phyloP scores from a whole-genome alignment of 2,329 filamentous ascomycete species.

The Chaetothyriales sp. region DNA sequence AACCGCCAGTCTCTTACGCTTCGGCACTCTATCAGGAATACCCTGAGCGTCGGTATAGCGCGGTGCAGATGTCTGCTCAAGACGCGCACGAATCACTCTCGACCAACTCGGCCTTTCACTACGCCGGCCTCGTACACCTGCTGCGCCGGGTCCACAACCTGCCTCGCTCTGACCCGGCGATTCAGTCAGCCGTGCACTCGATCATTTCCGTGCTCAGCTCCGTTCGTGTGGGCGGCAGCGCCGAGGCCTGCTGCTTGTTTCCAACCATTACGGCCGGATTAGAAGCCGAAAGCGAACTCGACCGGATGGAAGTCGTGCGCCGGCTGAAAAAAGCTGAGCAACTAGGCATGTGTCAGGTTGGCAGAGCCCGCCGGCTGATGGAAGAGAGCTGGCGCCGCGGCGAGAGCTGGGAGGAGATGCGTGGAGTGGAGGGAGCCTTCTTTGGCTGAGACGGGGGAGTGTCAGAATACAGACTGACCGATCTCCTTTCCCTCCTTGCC shows the following conservation, averaged over 20 bases:
- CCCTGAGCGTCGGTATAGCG: slow-evolving; percentile 19
- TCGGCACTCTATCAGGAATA: background rate
- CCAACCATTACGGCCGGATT: slow-evolving; percentile 74
- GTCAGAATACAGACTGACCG: background rate
- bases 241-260: slow-evolving; percentile 61
- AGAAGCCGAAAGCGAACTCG: slow-evolving; percentile 44
- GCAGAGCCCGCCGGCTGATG: slow-evolving; percentile 49
- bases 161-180: slow-evolving; percentile 39
- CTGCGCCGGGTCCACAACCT: slow-evolving; percentile 57
- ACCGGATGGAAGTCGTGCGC: slow-evolving; percentile 47
- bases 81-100: slow-evolving; percentile 51
- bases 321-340: slow-evolving; percentile 53
- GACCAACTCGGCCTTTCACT: slow-evolving; percentile 66
- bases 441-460: slow-evolving; percentile 37
- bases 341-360: slow-evolving; percentile 61
- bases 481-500: background rate
- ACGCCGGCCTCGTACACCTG: slow-evolving; percentile 61
- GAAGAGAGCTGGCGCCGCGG: slow-evolving; percentile 54
- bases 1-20: background rate
- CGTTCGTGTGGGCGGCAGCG: slow-evolving; percentile 50
- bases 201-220: slow-evolving; percentile 48
- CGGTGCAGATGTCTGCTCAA: slow-evolving; percentile 39
- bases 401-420: slow-evolving; percentile 51
- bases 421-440: slow-evolving; percentile 42
- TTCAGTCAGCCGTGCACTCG: slow-evolving; percentile 47